A percentile compares a stretch with the other conserved stretches of the same genome.
These are phyloP conservation scores for Paxillus involutus DNA, from an alignment of 768 basidiomycete species.

Conservation along the genomic window DNA sequence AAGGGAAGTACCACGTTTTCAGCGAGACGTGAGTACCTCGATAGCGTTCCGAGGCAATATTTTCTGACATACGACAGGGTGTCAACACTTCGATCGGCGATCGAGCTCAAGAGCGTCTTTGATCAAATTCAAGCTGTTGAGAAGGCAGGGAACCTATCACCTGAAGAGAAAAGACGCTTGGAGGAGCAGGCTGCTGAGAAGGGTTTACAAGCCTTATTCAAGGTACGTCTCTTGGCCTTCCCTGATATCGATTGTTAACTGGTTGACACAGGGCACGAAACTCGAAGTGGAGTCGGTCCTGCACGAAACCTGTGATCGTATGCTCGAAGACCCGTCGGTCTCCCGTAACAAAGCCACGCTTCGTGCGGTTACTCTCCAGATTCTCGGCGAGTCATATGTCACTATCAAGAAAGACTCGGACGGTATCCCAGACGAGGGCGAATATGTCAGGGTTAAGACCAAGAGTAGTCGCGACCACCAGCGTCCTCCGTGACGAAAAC, in stretches of 20 bases:
- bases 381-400: no score
- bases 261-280: slow-evolving; percentile 70
- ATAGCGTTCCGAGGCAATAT: neutral
- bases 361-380: slow-evolving; percentile 79
- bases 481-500: no score
- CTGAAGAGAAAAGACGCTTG: slow-evolving; percentile 77
- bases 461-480: slow-evolving; percentile 62
- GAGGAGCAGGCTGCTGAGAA: slow-evolving; percentile 95
- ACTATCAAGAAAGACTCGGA: no score
- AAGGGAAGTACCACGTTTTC: slow-evolving; percentile 90
- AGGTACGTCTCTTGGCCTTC: slow-evolving; percentile 42
- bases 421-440: slow-evolving; percentile 56
- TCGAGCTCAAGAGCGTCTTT: slow-evolving; percentile 87
- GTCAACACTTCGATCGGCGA: slow-evolving; percentile 81
- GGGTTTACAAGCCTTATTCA: slow-evolving; percentile 87
- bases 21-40: slow-evolving; percentile 77
- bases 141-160: slow-evolving; percentile 73
- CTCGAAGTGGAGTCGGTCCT: slow-evolving; percentile 89
- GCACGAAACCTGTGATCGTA: slow-evolving; percentile 83
- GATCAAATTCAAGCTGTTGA: slow-evolving; percentile 92
- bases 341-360: slow-evolving; percentile 59
- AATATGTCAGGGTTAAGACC: slow-evolving; percentile 83
- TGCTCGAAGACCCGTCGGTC: slow-evolving; percentile 62
- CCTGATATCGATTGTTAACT: neutral
- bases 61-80: slow-evolving; percentile 47